phyloP scores from a whole-genome alignment of 352 stramenopile genomes.

The Pythium guiyangense region DNA sequence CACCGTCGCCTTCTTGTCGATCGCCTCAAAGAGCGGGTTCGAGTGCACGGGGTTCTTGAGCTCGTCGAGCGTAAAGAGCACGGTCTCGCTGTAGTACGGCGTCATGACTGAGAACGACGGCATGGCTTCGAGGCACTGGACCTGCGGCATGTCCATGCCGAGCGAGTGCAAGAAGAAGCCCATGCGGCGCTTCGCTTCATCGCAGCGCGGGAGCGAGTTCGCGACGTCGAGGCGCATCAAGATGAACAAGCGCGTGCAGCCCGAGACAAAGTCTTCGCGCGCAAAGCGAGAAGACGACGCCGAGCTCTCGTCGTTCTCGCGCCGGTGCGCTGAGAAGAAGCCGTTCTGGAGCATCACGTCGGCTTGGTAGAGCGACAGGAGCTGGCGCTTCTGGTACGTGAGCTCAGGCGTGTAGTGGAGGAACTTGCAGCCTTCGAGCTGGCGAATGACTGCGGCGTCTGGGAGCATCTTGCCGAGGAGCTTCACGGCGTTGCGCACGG shows the following conservation, averaged over 20 bases:
- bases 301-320: constrained; percentile 23
- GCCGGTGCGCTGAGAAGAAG: constrained; percentile 37
- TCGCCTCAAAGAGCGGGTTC: constrained; percentile 72
- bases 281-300: constrained; percentile 35
- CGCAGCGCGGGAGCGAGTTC: constrained; percentile 68
- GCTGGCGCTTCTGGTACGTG: constrained; percentile 63
- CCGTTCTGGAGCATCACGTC: constrained; percentile 54
- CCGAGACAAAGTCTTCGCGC: constrained; percentile 65
- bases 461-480: constrained; percentile 59
- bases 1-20: constrained; percentile 69
- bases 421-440: constrained; percentile 59
- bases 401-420: constrained; percentile 49
- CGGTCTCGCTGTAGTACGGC: constrained; percentile 85
- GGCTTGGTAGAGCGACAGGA: constrained; percentile 66
- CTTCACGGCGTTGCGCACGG: constrained; percentile 34
- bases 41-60: constrained; percentile 78
- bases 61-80: constrained; percentile 85
- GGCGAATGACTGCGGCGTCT: constrained; percentile 34
- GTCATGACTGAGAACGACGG: constrained; percentile 88
- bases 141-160: constrained; percentile 77
- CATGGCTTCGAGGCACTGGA: constrained; percentile 75
- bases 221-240: constrained; percentile 67
- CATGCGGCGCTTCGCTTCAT: constrained; percentile 82
- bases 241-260: constrained; percentile 78
- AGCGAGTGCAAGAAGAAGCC: constrained; percentile 86